Evolutionary conservation across 345 rosid species (phyloP).

Genomic region (Populus alba): DNA sequence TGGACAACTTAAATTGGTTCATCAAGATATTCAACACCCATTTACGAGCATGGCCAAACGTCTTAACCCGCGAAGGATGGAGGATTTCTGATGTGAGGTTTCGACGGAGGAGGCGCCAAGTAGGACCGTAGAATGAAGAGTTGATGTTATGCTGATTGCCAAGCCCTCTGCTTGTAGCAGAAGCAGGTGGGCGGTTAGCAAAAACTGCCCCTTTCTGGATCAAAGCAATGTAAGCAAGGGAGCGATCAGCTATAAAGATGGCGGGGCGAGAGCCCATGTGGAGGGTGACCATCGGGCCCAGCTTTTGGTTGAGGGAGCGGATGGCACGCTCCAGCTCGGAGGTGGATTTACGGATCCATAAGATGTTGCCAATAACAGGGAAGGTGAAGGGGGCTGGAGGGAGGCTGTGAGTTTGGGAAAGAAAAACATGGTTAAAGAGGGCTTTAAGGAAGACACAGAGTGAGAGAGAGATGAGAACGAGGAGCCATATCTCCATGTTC

Average conservation of each 20-base stretch:
- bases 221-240: constrained; percentile 24
- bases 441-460: not conserved
- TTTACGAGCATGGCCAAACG: constrained; percentile 12
- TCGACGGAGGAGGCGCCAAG: constrained; percentile 28
- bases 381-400: constrained; percentile 17
- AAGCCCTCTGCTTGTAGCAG: not conserved
- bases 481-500: constrained; percentile 1
- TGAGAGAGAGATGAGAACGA: not conserved
- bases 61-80: constrained; percentile 18
- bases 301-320: constrained; percentile 2
- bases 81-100: constrained; percentile 24
- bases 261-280: constrained; percentile 7
- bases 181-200: not conserved
- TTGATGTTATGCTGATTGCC: not conserved
- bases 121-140: constrained; percentile 12
- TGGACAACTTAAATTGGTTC: constrained; percentile 1
- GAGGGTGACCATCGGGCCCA: constrained; percentile 14
- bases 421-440: not conserved
- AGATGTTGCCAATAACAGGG: constrained; percentile 12
- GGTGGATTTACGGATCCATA: not conserved
- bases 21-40: constrained; percentile 9
- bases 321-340: not conserved
- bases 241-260: constrained; percentile 20
- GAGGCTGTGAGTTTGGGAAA: not conserved
- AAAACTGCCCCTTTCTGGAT: constrained; percentile 15